Conservation (phyloP, 441 rosid species). For the Euphorbia celastroides region DNA sequence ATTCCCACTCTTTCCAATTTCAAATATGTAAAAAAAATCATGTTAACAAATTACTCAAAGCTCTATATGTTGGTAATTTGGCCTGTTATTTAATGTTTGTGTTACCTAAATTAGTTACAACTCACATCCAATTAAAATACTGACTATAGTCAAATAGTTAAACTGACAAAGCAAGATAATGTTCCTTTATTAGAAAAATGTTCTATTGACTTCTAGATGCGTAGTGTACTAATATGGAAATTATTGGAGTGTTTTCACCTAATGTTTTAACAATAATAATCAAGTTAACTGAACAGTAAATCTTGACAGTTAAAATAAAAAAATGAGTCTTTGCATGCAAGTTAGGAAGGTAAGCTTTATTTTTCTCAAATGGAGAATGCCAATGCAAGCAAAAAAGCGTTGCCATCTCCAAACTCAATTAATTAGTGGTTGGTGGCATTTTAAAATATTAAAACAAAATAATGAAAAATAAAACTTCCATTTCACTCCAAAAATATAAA, state of each 20-base stretch:
- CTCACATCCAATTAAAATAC: not conserved
- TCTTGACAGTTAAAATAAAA: not conserved
- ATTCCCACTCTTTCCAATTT: too few relatives aligned
- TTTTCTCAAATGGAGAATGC: conserved; percentile 33
- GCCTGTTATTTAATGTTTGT: too few relatives aligned
- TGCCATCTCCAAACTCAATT: conserved; percentile 27
- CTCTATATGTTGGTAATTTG: too few relatives aligned
- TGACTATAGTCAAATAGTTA: not conserved
- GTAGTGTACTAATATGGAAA: not conserved
- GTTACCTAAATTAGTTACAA: too few relatives aligned
- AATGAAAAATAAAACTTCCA: conserved; percentile 16
- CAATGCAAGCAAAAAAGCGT: conserved; percentile 43
- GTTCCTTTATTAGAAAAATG: not conserved
- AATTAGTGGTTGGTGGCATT: conserved; percentile 31
- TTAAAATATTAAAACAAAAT: not conserved
- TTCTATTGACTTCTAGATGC: not conserved
- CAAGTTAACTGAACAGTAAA: not conserved
- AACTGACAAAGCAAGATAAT: not conserved
- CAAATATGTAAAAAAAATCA: too few relatives aligned
- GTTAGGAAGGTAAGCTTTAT: conserved; percentile 53
- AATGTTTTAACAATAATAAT: not conserved
- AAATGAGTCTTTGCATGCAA: conserved; percentile 33
- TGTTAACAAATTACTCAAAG: too few relatives aligned
- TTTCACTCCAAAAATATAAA: conserved; percentile 26
- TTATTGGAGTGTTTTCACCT: not conserved